Evolutionary conservation across 495 filamentous ascomycete genomes (phyloP), one percentile per base, ranked within the genome.

Genomic region (Aspergillus homomorphus): DNA sequence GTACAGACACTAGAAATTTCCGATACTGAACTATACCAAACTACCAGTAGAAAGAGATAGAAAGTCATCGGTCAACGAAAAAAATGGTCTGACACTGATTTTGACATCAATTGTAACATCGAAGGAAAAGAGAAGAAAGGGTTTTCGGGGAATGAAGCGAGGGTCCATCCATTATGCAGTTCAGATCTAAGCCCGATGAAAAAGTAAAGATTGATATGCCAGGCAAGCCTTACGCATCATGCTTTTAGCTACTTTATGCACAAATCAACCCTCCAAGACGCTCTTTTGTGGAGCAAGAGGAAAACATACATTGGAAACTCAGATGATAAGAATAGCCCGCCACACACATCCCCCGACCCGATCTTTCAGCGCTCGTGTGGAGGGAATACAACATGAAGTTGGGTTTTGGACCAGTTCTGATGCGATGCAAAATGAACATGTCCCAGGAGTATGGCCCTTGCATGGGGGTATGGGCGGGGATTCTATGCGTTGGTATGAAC

Each of bases 1-100:
- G 53, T 58, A 45, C 18, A 49, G 52, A 43, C 10, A 51, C 49
- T 44, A 57, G 24, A 33, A 45, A 50, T 45, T 16, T 56, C 53
- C 28, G 46, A 38, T 38, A 38, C 33, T 38, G 33, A 38, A 38
- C 33, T 38, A 14, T 28, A 28, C 26, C 26, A 14, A 12, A 38
- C 8, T 38, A 38, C 33, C 10, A 4, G 8, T 49, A 20, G 50
- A 57, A 61, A 18, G 28, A 48, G 45, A 44, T 53, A n/a, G 48
- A 51, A 51, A 5, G 48, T 19, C 15, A 38, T 38, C 2, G 26
- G 50, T 28, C 3, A 45, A 10, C 23, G 45, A 20, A 19, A 46
- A 51, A 51, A 28, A 14, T 41, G 41, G 30, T 41, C 45, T 28
- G 54, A 49, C 45, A 56, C 14, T 30, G 23, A 41, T 26, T 21